Base-by-base conservation (phyloP, 352 stramenopile genomes). In the Phytophthora pistaciae region DNA sequence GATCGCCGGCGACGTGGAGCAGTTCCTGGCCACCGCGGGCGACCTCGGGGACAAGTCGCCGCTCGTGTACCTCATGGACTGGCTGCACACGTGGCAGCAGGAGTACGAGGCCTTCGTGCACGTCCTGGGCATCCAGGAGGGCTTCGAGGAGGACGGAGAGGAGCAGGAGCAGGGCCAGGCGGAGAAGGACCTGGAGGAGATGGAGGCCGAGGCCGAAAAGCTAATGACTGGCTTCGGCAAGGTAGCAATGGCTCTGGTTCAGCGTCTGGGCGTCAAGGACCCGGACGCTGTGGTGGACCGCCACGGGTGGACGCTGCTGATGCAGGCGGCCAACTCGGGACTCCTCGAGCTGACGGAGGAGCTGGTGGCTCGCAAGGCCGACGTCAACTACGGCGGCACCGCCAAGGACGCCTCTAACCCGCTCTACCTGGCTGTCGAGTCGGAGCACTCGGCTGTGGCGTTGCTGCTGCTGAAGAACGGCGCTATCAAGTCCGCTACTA, bases 31-130 rank as follows among this genome's bases (percentile, higher is more conserved):
- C 52, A 79, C 75, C 59, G 59, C 61, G 3, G 56, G 64, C 11
- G 65, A 82, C 49, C 62, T 66, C 13, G 77, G 73, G 18, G 59
- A 77, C 53, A 58, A 74, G 31, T 74, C 75, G 46, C 85, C 84
- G 56, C 75, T 95, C 20, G 72, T 90, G 54, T 91, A 80, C 63
- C 77, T 96, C 62, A 94, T 96, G 89, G 78, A 96, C 55, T 96
- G 85, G 84, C 86, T 96, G 70, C 85, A 96, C 77, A 85, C 80
- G 59, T 96, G 89, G 89, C 89, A 96, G 70, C 89, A 93, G 60
- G 85, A 96, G 75, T 96, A 94, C 78, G 87, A 96, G 61, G 82
- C 85, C 36, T 92, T 93, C 54, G 82, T 89, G 60, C 83, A 91
- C 56, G 83, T 94, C 27, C 56, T 92, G 10, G 87, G 91, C 33